A percentile compares a stretch with the other conserved stretches of the same genome.
These are phyloP conservation scores for Apiotrichum sp. DNA, from an alignment of 1,284 basidiomycete species.

Conservation along the genomic window DNA sequence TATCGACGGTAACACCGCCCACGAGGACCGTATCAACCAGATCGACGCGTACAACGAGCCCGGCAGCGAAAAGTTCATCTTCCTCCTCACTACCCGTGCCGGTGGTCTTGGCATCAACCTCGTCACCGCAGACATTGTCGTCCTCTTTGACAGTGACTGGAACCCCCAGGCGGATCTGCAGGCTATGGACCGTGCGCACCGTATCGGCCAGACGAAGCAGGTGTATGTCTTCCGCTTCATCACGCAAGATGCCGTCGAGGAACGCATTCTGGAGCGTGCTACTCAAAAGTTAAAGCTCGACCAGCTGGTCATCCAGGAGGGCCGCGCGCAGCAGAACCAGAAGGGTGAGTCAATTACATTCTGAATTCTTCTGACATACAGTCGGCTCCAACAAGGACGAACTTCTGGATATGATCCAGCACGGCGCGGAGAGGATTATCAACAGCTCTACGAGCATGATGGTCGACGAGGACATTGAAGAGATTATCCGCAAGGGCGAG, in stretches of 20 bases:
- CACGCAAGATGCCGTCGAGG: slow-evolving; percentile 92
- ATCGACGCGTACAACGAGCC: slow-evolving; percentile 99
- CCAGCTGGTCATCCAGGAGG: slow-evolving; percentile 97
- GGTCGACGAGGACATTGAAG: slow-evolving; percentile 90
- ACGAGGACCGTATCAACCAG: slow-evolving; percentile 89
- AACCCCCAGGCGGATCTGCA: slow-evolving; percentile 98
- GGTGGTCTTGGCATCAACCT: slow-evolving; percentile 97
- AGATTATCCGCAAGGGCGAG: slow-evolving; percentile 86
- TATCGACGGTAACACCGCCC: slow-evolving; percentile 91
- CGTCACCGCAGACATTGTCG: slow-evolving; percentile 89
- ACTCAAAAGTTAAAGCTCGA: slow-evolving; percentile 95
- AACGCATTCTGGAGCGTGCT: slow-evolving; percentile 92
- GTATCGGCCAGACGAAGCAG: slow-evolving; percentile 98
- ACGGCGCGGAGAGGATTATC: slow-evolving; percentile 96
- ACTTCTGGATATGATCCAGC: slow-evolving; percentile 95
- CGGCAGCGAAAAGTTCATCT: slow-evolving; percentile 91
- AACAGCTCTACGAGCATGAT: slow-evolving; percentile 61
- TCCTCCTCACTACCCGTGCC: slow-evolving; percentile 95
- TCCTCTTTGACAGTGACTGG: slow-evolving; percentile 99
- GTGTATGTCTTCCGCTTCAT: slow-evolving; percentile 98
- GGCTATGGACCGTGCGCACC: slow-evolving; percentile 98
- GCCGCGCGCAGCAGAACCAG: slow-evolving; percentile 55
- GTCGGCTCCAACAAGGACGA: slow-evolving; percentile 89
- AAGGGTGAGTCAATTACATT: slow-evolving; percentile 27
- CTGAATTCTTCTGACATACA: slow-evolving; percentile 24